Evolutionary conservation across 257 asterid genomes (phyloP).

Genomic region (Galeopsis tetrahit): DNA sequence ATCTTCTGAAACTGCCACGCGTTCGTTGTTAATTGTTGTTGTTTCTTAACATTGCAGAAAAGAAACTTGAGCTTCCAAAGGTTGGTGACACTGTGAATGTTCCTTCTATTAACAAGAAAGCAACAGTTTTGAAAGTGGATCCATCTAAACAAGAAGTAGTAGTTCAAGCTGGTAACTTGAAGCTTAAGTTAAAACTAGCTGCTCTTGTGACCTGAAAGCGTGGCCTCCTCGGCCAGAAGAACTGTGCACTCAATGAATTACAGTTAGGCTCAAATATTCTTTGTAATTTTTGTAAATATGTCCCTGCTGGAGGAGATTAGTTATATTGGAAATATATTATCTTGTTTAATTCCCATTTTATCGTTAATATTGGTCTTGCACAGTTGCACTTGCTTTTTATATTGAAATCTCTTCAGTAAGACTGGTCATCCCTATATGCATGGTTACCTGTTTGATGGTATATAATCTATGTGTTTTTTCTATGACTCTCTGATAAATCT

Average conservation of each 20-base stretch:
- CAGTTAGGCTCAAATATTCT: slow-evolving; percentile 24
- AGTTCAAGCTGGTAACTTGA: slow-evolving; percentile 87
- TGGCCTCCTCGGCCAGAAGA: slow-evolving; percentile 33
- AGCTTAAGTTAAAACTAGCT: slow-evolving; percentile 69
- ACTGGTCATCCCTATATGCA: neutral
- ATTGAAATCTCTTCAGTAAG: slow-evolving; percentile 9
- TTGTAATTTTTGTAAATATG: neutral
- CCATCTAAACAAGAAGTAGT: slow-evolving; percentile 66
- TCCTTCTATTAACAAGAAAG: slow-evolving; percentile 72
- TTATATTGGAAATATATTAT: slow-evolving; percentile 7
- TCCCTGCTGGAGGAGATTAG: slow-evolving; percentile 28
- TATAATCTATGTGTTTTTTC: neutral
- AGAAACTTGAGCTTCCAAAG: slow-evolving; percentile 55
- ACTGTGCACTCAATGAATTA: neutral
- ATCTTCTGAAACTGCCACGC: neutral
- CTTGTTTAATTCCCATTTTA: slow-evolving; percentile 23
- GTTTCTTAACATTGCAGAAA: slow-evolving; percentile 42
- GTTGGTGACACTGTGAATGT: slow-evolving; percentile 85
- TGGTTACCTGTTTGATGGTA: slow-evolving; percentile 7
- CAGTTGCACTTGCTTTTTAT: neutral
- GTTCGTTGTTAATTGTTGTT: neutral
- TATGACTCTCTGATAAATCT: slow-evolving; percentile 5
- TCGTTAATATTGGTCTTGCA: slow-evolving; percentile 4
- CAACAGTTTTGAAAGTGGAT: slow-evolving; percentile 69
- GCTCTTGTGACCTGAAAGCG: slow-evolving; percentile 49